Conservation (phyloP, 2,329 filamentous ascomycete species). For the Esteya vermicola region DNA sequence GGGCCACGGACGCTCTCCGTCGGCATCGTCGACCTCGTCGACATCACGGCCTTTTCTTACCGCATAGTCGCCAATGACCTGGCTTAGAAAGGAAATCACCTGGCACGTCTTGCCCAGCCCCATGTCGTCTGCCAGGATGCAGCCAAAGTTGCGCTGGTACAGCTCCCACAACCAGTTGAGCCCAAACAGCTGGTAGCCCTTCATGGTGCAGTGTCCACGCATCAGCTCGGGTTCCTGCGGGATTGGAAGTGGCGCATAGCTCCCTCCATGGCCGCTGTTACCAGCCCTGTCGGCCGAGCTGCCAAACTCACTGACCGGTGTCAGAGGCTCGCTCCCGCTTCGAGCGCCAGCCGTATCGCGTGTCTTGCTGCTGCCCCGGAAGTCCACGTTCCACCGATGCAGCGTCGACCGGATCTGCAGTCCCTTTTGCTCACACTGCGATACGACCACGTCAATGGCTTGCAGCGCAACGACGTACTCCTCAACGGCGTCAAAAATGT, state of each 20-base stretch:
- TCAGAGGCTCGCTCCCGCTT: constrained; percentile 14
- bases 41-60: constrained; percentile 6
- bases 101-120: constrained; percentile 93
- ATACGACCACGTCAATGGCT: constrained; percentile 71
- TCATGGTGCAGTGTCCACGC: constrained; percentile 62
- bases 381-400: constrained; percentile 33
- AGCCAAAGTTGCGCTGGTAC: constrained; percentile 65
- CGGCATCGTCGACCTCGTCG: constrained; percentile 12
- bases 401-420: constrained; percentile 35
- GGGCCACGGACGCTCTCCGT: constrained; percentile 41
- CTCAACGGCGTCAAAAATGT: constrained; percentile 37
- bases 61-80: constrained; percentile 54
- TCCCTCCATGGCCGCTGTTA: constrained; percentile 14
- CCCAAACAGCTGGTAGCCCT: constrained; percentile 87
- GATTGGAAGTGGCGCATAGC: constrained; percentile 28
- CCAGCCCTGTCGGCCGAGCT: constrained; percentile 1
- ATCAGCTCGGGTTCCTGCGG: constrained; percentile 60
- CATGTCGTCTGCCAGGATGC: constrained; percentile 96
- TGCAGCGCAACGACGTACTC: constrained; percentile 69
- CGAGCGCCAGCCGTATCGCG: constrained; percentile 10
- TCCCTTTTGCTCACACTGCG: constrained; percentile 59
- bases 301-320: constrained; percentile 23
- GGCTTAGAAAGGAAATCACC: constrained; percentile 80
- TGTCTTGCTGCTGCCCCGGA: constrained; percentile 22
- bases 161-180: constrained; percentile 88